Base-by-base conservation (phyloP, 1,284 basidiomycete species). In the Malassezia japonica region DNA sequence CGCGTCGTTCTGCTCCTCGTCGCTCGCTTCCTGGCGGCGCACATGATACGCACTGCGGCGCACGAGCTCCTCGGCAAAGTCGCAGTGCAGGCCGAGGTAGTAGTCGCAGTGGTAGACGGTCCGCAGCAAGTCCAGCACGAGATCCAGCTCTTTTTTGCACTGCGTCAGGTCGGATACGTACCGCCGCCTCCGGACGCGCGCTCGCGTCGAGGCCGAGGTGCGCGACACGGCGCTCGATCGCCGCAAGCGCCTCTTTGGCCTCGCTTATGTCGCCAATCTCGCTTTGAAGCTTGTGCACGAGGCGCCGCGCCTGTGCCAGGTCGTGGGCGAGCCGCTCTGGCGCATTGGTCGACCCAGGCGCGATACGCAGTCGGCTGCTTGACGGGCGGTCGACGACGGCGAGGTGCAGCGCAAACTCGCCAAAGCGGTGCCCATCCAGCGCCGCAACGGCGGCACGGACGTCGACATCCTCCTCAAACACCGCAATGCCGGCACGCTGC, bases 101-200 rank as follows among this genome's bases (percentile, higher is more conserved):
- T 71, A 71, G 55, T 69, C 66, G 46, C 58, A 63, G 42, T 69
- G 57, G 41, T 64, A 71, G 15, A 68, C 67, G 24, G 53, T 48
- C 21, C 68, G 63, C 24, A 71, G 50, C 28, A 63, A 41, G 38
- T 71, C 68, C 16, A 71, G 49, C 24, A 62, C 62, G 41, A 67
- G 43, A 32, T 71, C 68, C 28, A 71, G 58, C n/a, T 52, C 57
- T 48, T 62, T 62, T 33, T 63, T 64, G 43, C 66, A 47, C 47
- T 42, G 29, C 23, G 16, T 42, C 8, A 42, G 40, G 7, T 9
- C n/a, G 21, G 3, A 9, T 15, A 29, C 29, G 27, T 21, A 42
- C 42, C 7, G 31, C 15, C 27, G 27, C 24, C 4, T 12, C 18
- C 46, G 3, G 55, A 29, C 5, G 60, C 32, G 8, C 59, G 46